Conservation (phyloP, 1,284 basidiomycete species). For the Chalciporus sp. region DNA sequence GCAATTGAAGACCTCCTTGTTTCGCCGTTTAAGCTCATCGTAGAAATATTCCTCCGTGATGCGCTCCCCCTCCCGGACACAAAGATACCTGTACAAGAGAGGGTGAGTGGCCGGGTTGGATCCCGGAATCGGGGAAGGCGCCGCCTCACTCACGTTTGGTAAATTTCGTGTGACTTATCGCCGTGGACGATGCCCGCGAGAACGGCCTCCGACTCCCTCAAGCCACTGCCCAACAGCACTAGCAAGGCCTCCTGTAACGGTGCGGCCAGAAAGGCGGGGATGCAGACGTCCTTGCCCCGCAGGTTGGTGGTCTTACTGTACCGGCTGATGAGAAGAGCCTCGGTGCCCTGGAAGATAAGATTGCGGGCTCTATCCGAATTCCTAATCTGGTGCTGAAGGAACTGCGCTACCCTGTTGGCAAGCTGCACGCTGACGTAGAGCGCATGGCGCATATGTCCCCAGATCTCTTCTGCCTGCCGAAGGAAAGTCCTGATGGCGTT, state of each 20-base stretch:
- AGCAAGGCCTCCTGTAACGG: neutral
- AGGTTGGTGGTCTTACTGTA: constrained; percentile 10
- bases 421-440: constrained; percentile 9
- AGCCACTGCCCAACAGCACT: constrained; percentile 4
- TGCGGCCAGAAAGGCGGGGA: constrained; percentile 1
- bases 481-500: neutral
- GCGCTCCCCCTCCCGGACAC: neutral
- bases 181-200: constrained; percentile 5
- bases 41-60: neutral
- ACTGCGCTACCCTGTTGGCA: neutral
- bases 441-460: constrained; percentile 5
- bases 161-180: neutral
- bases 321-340: neutral
- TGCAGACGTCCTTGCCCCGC: constrained; percentile 5
- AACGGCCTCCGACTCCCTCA: constrained; percentile 9
- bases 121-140: too few relatives aligned
- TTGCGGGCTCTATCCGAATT: constrained; percentile 4
- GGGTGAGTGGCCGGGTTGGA: too few relatives aligned
- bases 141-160: constrained; percentile 6
- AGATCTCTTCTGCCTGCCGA: neutral
- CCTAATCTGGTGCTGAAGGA: constrained; percentile 1
- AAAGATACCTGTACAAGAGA: constrained; percentile 8
- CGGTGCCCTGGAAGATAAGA: constrained; percentile 3
- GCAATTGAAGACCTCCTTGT: constrained; percentile 6
- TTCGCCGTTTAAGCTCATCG: neutral